Evolutionary conservation across 208 protist species (phyloP), one percentile per base, ranked within the genome.

Genomic region (Dictyostelium gargantuum): DNA sequence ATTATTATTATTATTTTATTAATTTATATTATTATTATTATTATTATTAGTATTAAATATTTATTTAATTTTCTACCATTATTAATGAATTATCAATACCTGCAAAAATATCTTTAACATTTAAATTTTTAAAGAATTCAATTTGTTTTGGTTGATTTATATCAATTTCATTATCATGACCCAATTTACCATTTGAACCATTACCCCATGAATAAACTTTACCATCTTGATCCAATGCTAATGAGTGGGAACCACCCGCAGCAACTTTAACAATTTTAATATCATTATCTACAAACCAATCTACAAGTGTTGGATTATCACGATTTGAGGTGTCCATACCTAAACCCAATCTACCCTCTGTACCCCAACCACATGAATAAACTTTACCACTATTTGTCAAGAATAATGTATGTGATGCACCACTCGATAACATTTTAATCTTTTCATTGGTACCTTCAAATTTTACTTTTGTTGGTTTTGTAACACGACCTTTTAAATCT

Each of bases 341-440:
- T 17, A 86, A 42, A 63, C 81, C 81, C 6, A 86, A 38, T 63
- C 81, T 54, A 42, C 81, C 81, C 11, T 86, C 81, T 40, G 44
- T 29, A 11, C 81, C 81, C 81, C 81, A 86, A n/a, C 81, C 81
- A 63, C 81, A 86, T n/a, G 35, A 26, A 86, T 86, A 86, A 15
- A 86, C 66, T 15, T 50, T 56, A n/a, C 38, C 23, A 63, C 26
- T 11, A 26, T 61, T 73, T 10, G 66, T n/a, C 1, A 86, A 6
- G 8, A 86, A 86, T 6, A 86, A 21, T 42, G 81, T 48, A 63
- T 86, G 81, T 23, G 81, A 76, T 11, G 81, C n/a, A 50, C 81
- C 81, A 63, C 66, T 76, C 38, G 66, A 56, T 21, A 86, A 6
- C 2, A 9, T 26, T 38, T 63, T 40, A 21, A 86, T 48, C 23